Percentiles rank a stretch among this genome's conserved stretches.
These are phyloP conservation scores for Physcia stellaris DNA, from an alignment of 495 filamentous ascomycete genomes.

Conservation along the genomic window DNA sequence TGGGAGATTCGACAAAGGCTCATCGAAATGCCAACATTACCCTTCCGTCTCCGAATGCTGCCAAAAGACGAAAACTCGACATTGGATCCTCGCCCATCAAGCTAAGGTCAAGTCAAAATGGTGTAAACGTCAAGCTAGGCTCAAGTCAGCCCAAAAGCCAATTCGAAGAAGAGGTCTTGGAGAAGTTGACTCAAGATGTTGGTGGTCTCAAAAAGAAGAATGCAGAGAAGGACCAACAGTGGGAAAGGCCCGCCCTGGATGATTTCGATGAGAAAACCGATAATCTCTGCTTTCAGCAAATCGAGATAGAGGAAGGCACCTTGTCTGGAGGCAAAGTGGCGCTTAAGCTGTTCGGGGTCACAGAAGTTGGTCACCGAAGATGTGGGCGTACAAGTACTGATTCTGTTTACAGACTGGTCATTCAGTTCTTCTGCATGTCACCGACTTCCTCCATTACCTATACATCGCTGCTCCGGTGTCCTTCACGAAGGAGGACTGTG, in stretches of 20 bases:
- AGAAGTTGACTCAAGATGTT: conserved; percentile 90
- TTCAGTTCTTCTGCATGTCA: conserved; percentile 90
- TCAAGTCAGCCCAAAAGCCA: conserved; percentile 80
- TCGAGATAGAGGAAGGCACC: conserved; percentile 84
- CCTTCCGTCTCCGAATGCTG: conserved; percentile 31
- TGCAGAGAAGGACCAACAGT: conserved; percentile 86
- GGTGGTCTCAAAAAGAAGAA: conserved; percentile 68
- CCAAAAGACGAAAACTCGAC: conserved; percentile 75
- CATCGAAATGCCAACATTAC: conserved; percentile 27
- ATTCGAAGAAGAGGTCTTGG: conserved; percentile 87
- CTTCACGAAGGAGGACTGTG: conserved; percentile 65
- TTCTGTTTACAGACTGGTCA: conserved; percentile 55
- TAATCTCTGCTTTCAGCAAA: conserved; percentile 80
- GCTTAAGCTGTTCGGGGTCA: conserved; percentile 91
- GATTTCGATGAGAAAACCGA: conserved; percentile 59
- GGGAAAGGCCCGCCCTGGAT: conserved; percentile 65
- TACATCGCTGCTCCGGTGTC: conserved; percentile 79
- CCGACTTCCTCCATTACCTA: conserved; percentile 89
- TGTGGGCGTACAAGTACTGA: too few relatives aligned
- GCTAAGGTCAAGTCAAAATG: conserved; percentile 45
- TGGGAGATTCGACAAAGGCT: conserved; percentile 43
- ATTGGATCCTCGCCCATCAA: conserved; percentile 35
- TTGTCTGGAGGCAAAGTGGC: conserved; percentile 56
- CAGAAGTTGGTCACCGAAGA: conserved; percentile 51
- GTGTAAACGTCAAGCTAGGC: conserved; percentile 44